A percentile compares a stretch with the other conserved stretches of the same genome.
phyloP scores from a whole-genome alignment of 2,329 filamentous ascomycete genomes.

The Alternaria atra region DNA sequence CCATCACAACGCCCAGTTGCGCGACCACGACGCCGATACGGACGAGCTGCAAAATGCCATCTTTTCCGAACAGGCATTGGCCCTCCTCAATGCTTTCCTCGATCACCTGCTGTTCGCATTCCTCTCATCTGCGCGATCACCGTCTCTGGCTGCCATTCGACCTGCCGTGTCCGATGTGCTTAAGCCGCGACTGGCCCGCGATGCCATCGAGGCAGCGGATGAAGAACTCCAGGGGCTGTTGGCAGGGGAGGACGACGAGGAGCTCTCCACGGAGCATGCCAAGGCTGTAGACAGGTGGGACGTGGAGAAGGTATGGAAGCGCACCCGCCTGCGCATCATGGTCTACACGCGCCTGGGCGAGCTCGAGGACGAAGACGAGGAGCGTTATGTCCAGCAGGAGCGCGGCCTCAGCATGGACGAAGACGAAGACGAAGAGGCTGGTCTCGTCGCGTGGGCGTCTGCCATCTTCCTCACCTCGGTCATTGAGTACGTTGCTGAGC shows the following conservation, averaged over 20 bases:
- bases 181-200: conserved; percentile 86
- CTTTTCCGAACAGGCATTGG: conserved; percentile 76
- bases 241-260: conserved; percentile 72
- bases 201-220: conserved; percentile 83
- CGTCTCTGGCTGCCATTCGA: conserved; percentile 75
- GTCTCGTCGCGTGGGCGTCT: conserved; percentile 81
- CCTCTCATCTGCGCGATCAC: conserved; percentile 80
- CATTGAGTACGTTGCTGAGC: conserved; percentile 91
- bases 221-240: conserved; percentile 89
- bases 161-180: conserved; percentile 87
- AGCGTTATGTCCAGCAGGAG: conserved; percentile 84
- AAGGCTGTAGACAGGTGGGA: conserved; percentile 73
- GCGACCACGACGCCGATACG: conserved; percentile 71
- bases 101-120: conserved; percentile 94
- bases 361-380: conserved; percentile 97
- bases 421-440: conserved; percentile 48
- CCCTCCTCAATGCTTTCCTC: conserved; percentile 87
- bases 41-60: conserved; percentile 71
- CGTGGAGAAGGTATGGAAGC: conserved; percentile 92
- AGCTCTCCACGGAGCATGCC: conserved; percentile 38
- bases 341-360: conserved; percentile 96
- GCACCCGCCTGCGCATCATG: conserved; percentile 93
- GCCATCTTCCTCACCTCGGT: conserved; percentile 97
- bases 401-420: conserved; percentile 65
- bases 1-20: conserved; percentile 79